phyloP scores from a whole-genome alignment of 2,329 filamentous ascomycete species.

The Lasiodiplodia hormozganensis region DNA sequence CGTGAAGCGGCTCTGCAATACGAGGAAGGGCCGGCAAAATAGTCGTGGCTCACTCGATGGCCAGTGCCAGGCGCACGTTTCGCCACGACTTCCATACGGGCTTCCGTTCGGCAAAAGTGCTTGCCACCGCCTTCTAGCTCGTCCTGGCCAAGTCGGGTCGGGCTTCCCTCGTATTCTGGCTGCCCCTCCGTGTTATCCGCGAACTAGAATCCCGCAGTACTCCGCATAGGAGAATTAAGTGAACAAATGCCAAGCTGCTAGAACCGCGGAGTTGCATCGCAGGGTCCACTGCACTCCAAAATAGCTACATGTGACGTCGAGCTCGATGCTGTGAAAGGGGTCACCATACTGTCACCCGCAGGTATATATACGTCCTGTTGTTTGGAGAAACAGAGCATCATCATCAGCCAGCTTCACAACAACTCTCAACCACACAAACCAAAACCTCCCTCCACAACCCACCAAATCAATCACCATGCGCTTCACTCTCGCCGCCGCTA shows the following conservation, averaged over 20 bases:
- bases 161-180: neutral
- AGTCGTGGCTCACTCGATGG: neutral
- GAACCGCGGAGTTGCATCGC: constrained; percentile 1
- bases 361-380: neutral
- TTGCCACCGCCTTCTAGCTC: constrained; percentile 1
- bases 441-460: constrained; percentile 13
- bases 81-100: constrained; percentile 12
- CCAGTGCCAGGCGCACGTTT: neutral
- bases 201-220: constrained; percentile 5
- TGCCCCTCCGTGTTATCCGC: neutral
- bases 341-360: neutral
- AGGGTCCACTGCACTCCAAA: neutral
- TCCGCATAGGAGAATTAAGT: constrained; percentile 5
- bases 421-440: neutral
- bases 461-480: constrained; percentile 49
- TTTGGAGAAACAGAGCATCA: neutral
- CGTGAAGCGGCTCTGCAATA: constrained; percentile 13
- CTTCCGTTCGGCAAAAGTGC: neutral
- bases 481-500: constrained; percentile 42
- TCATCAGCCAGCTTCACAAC: neutral
- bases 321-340: neutral
- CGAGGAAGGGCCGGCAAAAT: neutral
- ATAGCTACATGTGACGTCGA: constrained; percentile 23
- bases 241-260: constrained; percentile 3
- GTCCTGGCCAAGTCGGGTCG: neutral